These are phyloP conservation scores for Thymus quinquecostatus DNA, from an alignment of 257 asterid species.

Conservation along the genomic window DNA sequence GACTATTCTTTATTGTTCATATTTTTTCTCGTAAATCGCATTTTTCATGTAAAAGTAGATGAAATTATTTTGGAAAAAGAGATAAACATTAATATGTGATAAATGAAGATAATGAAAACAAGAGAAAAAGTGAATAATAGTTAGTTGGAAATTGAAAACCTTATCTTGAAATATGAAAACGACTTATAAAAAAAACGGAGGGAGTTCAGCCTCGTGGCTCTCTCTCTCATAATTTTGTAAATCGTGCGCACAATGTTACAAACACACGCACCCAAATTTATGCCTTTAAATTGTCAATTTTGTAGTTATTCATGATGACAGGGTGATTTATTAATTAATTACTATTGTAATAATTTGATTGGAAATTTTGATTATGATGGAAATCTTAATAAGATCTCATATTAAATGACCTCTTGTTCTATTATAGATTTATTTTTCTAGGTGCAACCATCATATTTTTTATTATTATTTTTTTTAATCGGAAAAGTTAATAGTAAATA, in stretches of 20 bases:
- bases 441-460: neutral
- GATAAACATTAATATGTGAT: too few relatives aligned
- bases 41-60: too few relatives aligned
- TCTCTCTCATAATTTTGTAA: neutral
- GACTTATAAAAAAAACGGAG: neutral
- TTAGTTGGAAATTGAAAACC: too few relatives aligned
- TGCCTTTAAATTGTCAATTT: constrained; percentile 3
- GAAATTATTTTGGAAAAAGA: too few relatives aligned
- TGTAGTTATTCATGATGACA: neutral
- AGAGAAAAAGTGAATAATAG: too few relatives aligned
- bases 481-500: too few relatives aligned
- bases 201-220: neutral
- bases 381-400: neutral
- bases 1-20: too few relatives aligned
- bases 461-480: too few relatives aligned
- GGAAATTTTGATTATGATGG: neutral
- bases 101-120: too few relatives aligned
- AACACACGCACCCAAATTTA: constrained; percentile 13
- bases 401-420: neutral
- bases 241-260: neutral
- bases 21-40: too few relatives aligned
- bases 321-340: neutral
- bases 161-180: too few relatives aligned
- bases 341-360: neutral
- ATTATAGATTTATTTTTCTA: neutral